Evolutionary conservation across 2,329 filamentous ascomycete species (phyloP), one percentile per base, ranked within the genome.

Genomic region (Septoria linicola): DNA sequence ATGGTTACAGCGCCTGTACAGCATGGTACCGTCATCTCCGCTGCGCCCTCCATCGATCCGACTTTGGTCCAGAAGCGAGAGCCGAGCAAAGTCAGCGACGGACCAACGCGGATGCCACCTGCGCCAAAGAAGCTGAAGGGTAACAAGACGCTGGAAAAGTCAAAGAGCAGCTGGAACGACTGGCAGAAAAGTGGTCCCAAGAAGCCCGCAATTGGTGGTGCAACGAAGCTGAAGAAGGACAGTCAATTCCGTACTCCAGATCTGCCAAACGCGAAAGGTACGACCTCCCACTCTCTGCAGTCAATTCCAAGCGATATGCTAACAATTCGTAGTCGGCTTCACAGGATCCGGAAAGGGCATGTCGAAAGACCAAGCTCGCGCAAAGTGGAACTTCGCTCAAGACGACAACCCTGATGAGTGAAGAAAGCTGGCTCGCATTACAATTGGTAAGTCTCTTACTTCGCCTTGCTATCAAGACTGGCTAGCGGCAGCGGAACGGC

Each of bases 311-410:
- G 41, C 8, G 2, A 16, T 16, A 17, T 41, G 16, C 41, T 53
- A 13, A n/a, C 50, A 41, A 69, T 60, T 25, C 41, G 4, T 25
- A 96, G 93, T 99, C 66, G 93, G 93, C 27, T 96, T 99, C 67
- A 96, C 89, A 7, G 93, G 93, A 56, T 96, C 91, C 48, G 93
- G 93, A 53, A 89, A 96, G 72, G 80, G 87, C 60, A 97, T 97
- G 93, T 88, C 90, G 63, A 96, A 96, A 72, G 93, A 96, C 68
- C 63, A 60, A 42, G 58, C 51, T 19, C 58, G 63, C 21, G 54
- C 58, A 23, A 64, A 63, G 36, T 68, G 62, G 60, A 59, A 63
- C 6, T 64, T 59, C 31, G 51, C 43, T 11, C 46, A 47, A 23
- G 54, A 55, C 19, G 62, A 60, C 6, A 49, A 39, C 2, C 43